These are phyloP conservation scores for Funneliformis mosseae DNA, from an alignment of 192 early-diverging fungal species.

Conservation along the genomic window DNA sequence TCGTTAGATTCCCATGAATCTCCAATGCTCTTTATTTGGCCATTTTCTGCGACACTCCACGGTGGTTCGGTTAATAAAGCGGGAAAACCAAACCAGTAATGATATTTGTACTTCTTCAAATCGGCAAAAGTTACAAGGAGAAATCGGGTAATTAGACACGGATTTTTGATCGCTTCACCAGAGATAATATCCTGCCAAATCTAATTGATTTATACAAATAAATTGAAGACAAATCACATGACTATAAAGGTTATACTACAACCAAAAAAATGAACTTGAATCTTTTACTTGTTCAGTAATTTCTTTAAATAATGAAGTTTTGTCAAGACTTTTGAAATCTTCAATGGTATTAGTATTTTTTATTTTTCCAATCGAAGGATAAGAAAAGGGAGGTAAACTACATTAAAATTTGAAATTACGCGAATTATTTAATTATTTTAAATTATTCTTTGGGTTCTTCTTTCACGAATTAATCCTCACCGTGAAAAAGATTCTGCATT, in stretches of 20 bases:
- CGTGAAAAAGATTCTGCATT: not conserved
- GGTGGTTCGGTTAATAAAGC: constrained; percentile 74
- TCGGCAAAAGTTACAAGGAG: constrained; percentile 91
- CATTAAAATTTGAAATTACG: not conserved
- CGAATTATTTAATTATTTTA: not conserved
- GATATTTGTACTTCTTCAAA: constrained; percentile 93
- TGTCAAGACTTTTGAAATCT: constrained; percentile 85
- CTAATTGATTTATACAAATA: constrained; percentile 39
- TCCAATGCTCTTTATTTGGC: constrained; percentile 12
- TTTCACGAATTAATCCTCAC: not conserved
- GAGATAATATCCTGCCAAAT: constrained; percentile 73
- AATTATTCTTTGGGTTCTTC: not conserved
- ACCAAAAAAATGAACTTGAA: not conserved
- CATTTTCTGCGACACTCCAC: constrained; percentile 45
- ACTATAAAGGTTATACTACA: not conserved
- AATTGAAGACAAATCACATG: constrained; percentile 29
- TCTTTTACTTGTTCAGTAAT: constrained; percentile 57
- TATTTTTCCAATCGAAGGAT: constrained; percentile 58
- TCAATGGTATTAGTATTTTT: constrained; percentile 95
- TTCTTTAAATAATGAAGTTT: constrained; percentile 63
- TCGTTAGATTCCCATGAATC: constrained; percentile 25
- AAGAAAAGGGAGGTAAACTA: constrained; percentile 46
- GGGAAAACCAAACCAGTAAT: constrained; percentile 95
- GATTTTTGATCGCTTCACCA: constrained; percentile 64
- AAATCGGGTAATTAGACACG: constrained; percentile 72